A percentile compares a stretch with the other conserved stretches of the same genome.
These are phyloP conservation scores for Acanthamoeba royreba DNA, from an alignment of 208 protist genomes.

Conservation along the genomic window DNA sequence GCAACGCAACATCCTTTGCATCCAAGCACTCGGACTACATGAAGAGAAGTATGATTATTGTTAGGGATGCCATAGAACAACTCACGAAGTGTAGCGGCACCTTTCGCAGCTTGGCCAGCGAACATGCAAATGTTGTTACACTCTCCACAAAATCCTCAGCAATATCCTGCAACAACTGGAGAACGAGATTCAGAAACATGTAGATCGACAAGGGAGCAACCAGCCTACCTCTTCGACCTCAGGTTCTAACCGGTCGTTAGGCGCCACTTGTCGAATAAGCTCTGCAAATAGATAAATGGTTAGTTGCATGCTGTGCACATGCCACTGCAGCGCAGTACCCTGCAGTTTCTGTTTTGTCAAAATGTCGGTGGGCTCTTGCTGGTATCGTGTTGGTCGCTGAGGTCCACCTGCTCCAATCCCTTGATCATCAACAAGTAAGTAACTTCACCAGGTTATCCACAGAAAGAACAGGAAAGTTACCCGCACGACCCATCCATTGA, in stretches of 20 bases:
- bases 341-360: conserved; percentile 12
- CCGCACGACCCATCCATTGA: background rate
- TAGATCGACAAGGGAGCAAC: background rate
- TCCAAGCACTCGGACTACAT: conserved; percentile 34
- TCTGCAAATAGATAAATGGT: background rate
- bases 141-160: conserved; percentile 58
- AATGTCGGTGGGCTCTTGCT: conserved; percentile 1
- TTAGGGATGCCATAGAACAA: too few relatives aligned
- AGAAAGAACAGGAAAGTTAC: background rate
- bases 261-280: background rate
- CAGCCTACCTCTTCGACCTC: conserved; percentile 53
- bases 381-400: background rate
- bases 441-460: background rate
- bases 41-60: background rate
- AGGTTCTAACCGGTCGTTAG: conserved; percentile 41
- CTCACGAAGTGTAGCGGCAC: too few relatives aligned
- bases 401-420: background rate
- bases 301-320: background rate
- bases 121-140: conserved; percentile 51
- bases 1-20: background rate
- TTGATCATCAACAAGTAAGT: background rate
- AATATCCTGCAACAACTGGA: conserved; percentile 54
- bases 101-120: conserved; percentile 51
- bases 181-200: background rate
- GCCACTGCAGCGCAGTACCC: background rate